Evolutionary conservation across 1,284 basidiomycete genomes (phyloP).

Genomic region (Trametes sp.): DNA sequence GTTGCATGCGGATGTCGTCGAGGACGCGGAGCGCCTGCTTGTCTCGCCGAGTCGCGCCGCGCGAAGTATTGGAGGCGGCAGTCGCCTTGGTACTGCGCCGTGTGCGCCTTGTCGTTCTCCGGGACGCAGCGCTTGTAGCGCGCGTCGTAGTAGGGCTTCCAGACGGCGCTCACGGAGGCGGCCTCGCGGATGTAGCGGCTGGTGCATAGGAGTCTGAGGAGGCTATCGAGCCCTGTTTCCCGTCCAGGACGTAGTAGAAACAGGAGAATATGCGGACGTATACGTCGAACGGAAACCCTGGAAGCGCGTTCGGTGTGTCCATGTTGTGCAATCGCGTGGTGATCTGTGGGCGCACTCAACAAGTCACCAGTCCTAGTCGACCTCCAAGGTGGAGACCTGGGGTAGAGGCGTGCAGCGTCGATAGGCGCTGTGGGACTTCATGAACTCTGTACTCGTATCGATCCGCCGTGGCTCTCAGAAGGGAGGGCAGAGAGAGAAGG

Average conservation of each 20-base stretch:
- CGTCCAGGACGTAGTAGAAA: constrained; percentile 35
- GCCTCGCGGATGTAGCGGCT: constrained; percentile 42
- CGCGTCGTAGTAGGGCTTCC: constrained; percentile 57
- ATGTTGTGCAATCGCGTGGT: neutral
- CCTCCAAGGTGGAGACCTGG: too few relatives aligned
- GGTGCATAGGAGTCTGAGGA: constrained; percentile 38
- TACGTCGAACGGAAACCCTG: neutral
- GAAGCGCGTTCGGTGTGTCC: neutral
- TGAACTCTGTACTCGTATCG: too few relatives aligned
- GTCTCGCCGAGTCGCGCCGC: constrained; percentile 55
- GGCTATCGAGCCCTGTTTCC: constrained; percentile 33
- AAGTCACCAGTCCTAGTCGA: too few relatives aligned
- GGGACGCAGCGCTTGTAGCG: constrained; percentile 54
- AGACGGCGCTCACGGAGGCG: constrained; percentile 43
- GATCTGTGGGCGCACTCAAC: too few relatives aligned
- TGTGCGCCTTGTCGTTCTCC: constrained; percentile 46
- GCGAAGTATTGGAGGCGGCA: constrained; percentile 55
- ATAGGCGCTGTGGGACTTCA: too few relatives aligned
- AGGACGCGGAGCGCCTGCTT: constrained; percentile 48
- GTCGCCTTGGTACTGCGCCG: constrained; percentile 42
- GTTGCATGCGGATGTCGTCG: constrained; percentile 48
- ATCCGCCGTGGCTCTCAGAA: too few relatives aligned
- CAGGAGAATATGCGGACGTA: constrained; percentile 4
- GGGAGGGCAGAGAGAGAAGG: neutral
- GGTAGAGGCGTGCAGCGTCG: too few relatives aligned